Evolutionary conservation across 1,284 basidiomycete species (phyloP), one percentile per base, ranked within the genome.

Genomic region (Gomphus sp.): DNA sequence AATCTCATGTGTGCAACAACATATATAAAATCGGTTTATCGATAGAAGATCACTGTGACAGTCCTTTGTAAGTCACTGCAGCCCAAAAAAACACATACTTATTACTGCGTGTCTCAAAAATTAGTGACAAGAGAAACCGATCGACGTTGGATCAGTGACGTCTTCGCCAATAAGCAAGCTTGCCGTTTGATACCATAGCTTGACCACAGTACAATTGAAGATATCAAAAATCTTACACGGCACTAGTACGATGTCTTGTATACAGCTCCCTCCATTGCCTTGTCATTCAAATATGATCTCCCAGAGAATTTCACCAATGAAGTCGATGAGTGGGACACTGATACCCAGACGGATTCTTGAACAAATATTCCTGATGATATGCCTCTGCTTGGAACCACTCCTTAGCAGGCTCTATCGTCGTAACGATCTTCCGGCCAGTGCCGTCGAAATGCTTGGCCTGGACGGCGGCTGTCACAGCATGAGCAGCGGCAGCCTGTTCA

Each of bases 341-440:
- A 64, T 83, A 84, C 0, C 82, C 81, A 2, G 60, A 51, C 49
- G 80, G 80, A 65, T 84, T 81, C 65, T 86, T 84, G 72, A 85
- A 83, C 8, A 93, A 75, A 68, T 93, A 94, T 51, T 89, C 74
- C 69, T 94, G 92, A 71, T 95, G 93, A 68, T 94, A 92, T 14
- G 82, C 78, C 70, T 96, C 93, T 0, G 89, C 93, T 60, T 89
- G 76, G 74, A 82, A 93, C 91, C 91, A 96, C 44, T 76, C 70
- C 0, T 80, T 81, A 2, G 84, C 87, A 0, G 78, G 68, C 4
- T 74, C 65, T 62, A 95, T 89, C 63, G 85, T 73, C 0, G 94
- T 97, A 1, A 85, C 87, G 60, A 98, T 93, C 68, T 80, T 84
- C 72, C 79, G 68, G 41, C 85, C 85, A 61, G 84, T 85, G 7